phyloP scores from a whole-genome alignment of 192 early-diverging fungal species.

The Coemansia sp. region DNA sequence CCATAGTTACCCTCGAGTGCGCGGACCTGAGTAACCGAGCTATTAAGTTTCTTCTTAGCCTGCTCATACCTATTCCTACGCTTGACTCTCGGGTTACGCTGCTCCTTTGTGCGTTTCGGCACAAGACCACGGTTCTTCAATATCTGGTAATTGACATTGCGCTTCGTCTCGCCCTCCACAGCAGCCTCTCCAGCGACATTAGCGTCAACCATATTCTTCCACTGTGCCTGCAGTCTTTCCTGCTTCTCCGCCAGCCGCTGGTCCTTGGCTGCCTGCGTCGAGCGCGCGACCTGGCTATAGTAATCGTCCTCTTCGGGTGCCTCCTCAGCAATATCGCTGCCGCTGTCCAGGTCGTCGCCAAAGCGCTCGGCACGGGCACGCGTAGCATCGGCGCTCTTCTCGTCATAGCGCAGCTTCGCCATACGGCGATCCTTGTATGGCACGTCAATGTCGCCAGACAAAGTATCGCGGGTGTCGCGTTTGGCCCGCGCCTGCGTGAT shows the following conservation, averaged over 20 bases:
- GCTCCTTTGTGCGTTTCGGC: conserved; percentile 87
- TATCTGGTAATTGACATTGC: conserved; percentile 84
- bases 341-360: conserved; percentile 64
- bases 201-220: conserved; percentile 44
- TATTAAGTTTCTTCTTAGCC: conserved; percentile 88
- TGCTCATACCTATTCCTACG: conserved; percentile 85
- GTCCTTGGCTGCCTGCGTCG: conserved; percentile 46
- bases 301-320: conserved; percentile 54
- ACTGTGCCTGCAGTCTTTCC: conserved; percentile 51
- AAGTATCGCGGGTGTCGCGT: conserved; percentile 46
- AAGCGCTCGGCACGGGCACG: conserved; percentile 21
- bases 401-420: conserved; percentile 37
- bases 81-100: conserved; percentile 95
- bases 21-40: conserved; percentile 73
- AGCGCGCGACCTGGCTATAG: conserved; percentile 60
- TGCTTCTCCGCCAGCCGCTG: conserved; percentile 61
- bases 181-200: conserved; percentile 56
- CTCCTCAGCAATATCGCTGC: conserved; percentile 48
- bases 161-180: conserved; percentile 66
- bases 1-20: conserved; percentile 75
- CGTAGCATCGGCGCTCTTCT: conserved; percentile 18
- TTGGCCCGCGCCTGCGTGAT: conserved; percentile 42
- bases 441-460: conserved; percentile 80
- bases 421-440: conserved; percentile 69
- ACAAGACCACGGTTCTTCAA: conserved; percentile 96